Conservation (phyloP, 2,329 filamentous ascomycete genomes). For the Aspergillus sp. region DNA sequence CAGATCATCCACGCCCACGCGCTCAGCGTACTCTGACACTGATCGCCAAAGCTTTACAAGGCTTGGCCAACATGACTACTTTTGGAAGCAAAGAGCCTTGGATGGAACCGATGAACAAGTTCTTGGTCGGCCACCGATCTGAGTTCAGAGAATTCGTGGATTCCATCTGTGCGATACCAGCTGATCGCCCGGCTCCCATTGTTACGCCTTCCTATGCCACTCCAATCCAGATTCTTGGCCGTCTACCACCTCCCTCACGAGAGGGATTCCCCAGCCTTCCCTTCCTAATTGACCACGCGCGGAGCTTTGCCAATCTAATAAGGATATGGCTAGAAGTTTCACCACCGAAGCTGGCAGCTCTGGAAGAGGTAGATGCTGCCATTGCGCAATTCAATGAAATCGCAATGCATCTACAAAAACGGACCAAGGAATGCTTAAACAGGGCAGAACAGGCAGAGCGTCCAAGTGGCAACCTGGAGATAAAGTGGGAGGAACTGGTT, state of each 20-base stretch:
- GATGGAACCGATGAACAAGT: conserved; percentile 98
- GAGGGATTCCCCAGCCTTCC: conserved; percentile 93
- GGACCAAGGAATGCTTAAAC: conserved; percentile 47
- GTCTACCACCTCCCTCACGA: conserved; percentile 74
- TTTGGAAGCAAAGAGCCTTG: conserved; percentile 96
- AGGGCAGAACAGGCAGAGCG: conserved; percentile 50
- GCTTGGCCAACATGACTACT: conserved; percentile 82
- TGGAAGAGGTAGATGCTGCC: conserved; percentile 38
- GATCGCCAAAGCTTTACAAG: conserved; percentile 89
- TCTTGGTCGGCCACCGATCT: conserved; percentile 71
- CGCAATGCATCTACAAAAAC: conserved; percentile 43
- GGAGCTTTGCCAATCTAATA: conserved; percentile 80
- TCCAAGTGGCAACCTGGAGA: conserved; percentile 46
- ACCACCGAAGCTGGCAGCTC: conserved; percentile 39
- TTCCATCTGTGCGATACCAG: conserved; percentile 76
- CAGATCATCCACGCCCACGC: conserved; percentile 76
- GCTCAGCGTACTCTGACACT: conserved; percentile 87
- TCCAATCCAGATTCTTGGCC: conserved; percentile 82
- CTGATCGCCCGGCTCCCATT: conserved; percentile 63
- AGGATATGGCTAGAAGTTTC: conserved; percentile 53
- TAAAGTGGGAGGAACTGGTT: conserved; percentile 52
- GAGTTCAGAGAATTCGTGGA: conserved; percentile 88
- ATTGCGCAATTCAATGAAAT: conserved; percentile 45
- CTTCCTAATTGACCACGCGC: conserved; percentile 85
- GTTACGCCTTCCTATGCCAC: conserved; percentile 87